Evolutionary conservation across 2,329 filamentous ascomycete genomes (phyloP).

Genomic region (Botrytis sinoallii): DNA sequence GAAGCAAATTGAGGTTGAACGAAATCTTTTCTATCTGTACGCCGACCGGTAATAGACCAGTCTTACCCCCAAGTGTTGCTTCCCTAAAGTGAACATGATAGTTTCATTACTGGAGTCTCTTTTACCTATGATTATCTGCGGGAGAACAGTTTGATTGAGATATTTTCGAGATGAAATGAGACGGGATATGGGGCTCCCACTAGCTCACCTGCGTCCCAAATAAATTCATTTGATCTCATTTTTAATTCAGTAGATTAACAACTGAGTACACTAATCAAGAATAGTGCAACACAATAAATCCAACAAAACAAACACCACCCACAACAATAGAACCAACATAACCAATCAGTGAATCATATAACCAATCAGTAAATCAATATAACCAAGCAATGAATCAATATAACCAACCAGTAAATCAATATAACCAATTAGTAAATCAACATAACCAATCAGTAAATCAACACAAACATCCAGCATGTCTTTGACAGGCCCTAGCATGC

Average conservation of each 20-base stretch:
- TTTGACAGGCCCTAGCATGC: neutral
- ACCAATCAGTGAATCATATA: neutral
- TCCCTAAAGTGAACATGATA: neutral
- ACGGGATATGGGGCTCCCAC: too few species aligned
- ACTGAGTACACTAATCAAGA: neutral
- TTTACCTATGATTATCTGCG: neutral
- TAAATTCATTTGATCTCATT: neutral
- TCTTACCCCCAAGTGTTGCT: neutral
- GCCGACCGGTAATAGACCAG: neutral
- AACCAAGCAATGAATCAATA: too few species aligned
- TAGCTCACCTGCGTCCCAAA: neutral
- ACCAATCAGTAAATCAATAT: neutral
- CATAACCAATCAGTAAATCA: neutral
- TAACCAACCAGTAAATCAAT: neutral
- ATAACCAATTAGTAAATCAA: neutral
- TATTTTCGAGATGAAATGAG: neutral
- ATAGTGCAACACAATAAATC: neutral
- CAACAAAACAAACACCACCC: neutral
- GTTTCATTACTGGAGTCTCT: neutral
- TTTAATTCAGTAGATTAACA: neutral
- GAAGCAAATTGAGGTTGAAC: neutral
- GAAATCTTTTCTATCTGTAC: neutral
- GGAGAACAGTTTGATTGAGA: too few species aligned
- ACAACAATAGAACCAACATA: neutral
- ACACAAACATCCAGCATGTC: neutral